Percentiles rank a stretch among this genome's conserved stretches.
These are phyloP conservation scores for Aspergillus leporis DNA, from an alignment of 495 filamentous ascomycete genomes.

Conservation along the genomic window DNA sequence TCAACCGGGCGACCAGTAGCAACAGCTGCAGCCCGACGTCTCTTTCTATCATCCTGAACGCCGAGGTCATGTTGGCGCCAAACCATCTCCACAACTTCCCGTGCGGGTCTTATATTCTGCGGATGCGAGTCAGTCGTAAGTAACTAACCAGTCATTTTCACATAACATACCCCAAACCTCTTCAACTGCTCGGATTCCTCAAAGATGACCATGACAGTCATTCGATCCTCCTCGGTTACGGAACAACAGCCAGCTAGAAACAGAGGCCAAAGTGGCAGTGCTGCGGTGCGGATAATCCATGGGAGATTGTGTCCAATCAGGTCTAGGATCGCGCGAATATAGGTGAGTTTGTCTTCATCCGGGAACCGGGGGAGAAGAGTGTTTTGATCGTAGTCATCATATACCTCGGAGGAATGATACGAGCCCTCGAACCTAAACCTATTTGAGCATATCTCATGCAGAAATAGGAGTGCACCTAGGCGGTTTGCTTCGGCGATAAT, in stretches of 20 bases:
- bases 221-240: constrained; percentile 20
- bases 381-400: not conserved
- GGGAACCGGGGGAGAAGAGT: not conserved
- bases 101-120: not conserved
- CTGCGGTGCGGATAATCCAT: constrained; percentile 26
- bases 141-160: not conserved
- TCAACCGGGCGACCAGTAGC: not conserved
- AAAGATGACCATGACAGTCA: constrained; percentile 24
- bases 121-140: not conserved
- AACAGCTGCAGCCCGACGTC: not conserved
- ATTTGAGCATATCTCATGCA: constrained; percentile 22
- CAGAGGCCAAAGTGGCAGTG: constrained; percentile 27
- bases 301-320: constrained; percentile 5
- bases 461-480: constrained; percentile 24
- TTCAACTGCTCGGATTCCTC: constrained; percentile 9
- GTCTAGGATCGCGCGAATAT: not conserved
- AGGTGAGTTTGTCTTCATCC: not conserved
- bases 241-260: constrained; percentile 30
- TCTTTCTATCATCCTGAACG: not conserved
- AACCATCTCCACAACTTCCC: not conserved
- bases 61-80: not conserved
- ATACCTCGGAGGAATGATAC: not conserved
- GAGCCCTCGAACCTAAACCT: not conserved
- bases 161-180: not conserved
- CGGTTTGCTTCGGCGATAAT: constrained; percentile 30